Percentiles rank a stretch among this genome's conserved stretches.
Evolutionary conservation across 192 early-diverging fungal species (phyloP).

Genomic region (Pecoramyces ruminantium): DNA sequence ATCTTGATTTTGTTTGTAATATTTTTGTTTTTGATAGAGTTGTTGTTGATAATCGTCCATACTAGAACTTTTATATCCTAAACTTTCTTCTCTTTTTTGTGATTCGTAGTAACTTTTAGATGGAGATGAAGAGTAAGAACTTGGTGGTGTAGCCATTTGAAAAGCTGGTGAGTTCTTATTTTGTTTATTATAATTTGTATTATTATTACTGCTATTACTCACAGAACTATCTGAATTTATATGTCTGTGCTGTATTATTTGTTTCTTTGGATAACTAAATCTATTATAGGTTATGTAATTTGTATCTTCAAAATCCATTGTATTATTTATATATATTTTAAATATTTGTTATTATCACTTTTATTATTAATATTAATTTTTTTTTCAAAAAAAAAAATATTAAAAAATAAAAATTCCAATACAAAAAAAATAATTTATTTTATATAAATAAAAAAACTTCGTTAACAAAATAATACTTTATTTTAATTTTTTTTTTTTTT

Average conservation of each 20-base stretch:
- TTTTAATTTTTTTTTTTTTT: too few species aligned
- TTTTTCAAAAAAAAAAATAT: background rate
- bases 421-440: too few species aligned
- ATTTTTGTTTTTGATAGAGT: background rate
- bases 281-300: background rate
- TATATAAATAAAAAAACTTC: too few species aligned
- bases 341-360: background rate
- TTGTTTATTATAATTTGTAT: too few species aligned
- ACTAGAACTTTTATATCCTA: background rate
- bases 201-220: background rate
- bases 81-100: background rate
- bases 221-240: background rate
- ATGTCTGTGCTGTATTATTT: background rate
- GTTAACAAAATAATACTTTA: too few species aligned
- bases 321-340: background rate
- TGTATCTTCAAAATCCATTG: background rate
- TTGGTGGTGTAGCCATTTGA: background rate
- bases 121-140: background rate
- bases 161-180: background rate
- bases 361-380: background rate
- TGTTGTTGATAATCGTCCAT: background rate
- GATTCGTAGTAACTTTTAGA: background rate
- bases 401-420: background rate
- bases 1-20: background rate
- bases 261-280: background rate